These are phyloP conservation scores for Bipolaris zeicola DNA, from an alignment of 2,329 filamentous ascomycete species.

Conservation along the genomic window DNA sequence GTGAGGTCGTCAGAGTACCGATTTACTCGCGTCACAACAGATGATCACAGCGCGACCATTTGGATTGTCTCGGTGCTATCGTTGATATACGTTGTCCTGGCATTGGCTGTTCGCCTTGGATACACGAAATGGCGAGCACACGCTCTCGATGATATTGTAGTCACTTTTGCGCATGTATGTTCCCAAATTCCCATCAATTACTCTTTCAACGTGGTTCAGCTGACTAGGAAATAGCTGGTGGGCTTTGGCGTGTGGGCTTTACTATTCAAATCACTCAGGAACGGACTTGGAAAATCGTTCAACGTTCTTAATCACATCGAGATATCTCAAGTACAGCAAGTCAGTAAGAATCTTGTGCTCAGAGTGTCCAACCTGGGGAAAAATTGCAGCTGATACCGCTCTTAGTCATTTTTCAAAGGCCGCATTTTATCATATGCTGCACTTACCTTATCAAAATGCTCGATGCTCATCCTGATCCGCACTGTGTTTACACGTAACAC, in stretches of 20 bases:
- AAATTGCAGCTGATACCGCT: not conserved
- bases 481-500: slow-evolving; percentile 1
- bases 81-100: slow-evolving; percentile 1
- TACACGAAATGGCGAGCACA: slow-evolving; percentile 4
- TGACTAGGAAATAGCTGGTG: slow-evolving; percentile 1
- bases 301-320: not conserved
- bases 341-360: not conserved
- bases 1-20: not conserved
- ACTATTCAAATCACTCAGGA: not conserved
- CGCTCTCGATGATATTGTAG: slow-evolving; percentile 3
- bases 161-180: slow-evolving; percentile 6
- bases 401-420: slow-evolving; percentile 3
- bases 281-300: slow-evolving; percentile 6
- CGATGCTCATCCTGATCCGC: slow-evolving; percentile 4
- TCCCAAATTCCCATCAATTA: no score
- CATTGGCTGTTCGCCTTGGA: slow-evolving; percentile 1
- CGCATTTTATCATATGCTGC: not conserved
- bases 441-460: slow-evolving; percentile 11
- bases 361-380: not conserved
- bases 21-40: slow-evolving; percentile 3
- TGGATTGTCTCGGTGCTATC: slow-evolving; percentile 4
- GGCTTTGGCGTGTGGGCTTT: slow-evolving; percentile 6
- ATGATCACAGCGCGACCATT: slow-evolving; percentile 5
- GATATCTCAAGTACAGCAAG: slow-evolving; percentile 2
- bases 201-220: not conserved